phyloP scores from a whole-genome alignment of 768 basidiomycete species.

The Mycena vulgaris region DNA sequence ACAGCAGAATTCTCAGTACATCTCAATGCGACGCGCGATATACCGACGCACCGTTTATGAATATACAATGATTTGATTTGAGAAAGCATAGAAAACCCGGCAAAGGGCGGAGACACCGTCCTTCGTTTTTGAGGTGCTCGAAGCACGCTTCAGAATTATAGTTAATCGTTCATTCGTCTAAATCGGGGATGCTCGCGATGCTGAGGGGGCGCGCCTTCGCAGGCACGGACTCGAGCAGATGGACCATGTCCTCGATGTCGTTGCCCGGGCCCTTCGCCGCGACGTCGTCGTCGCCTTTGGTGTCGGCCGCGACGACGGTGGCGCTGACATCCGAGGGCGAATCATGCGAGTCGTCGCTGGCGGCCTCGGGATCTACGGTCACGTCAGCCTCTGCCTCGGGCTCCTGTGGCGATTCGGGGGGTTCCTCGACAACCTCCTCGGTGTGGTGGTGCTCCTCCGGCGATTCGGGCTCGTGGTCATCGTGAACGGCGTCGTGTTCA shows the following conservation, averaged over 20 bases:
- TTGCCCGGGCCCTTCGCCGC: conserved; percentile 43
- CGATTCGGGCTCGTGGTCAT: conserved; percentile 42
- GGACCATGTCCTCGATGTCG: conserved; percentile 78
- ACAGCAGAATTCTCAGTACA: not conserved
- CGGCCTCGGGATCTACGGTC: conserved; percentile 25
- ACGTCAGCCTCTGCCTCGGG: conserved; percentile 37
- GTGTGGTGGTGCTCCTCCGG: conserved; percentile 37
- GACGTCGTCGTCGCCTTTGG: conserved; percentile 38
- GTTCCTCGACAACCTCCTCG: conserved; percentile 35
- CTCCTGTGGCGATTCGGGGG: conserved; percentile 45
- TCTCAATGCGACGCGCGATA: not conserved
- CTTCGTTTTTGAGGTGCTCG: conserved; percentile 21
- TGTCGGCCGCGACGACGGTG: conserved; percentile 37
- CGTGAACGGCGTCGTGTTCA: conserved; percentile 30
- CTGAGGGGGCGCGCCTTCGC: conserved; percentile 59
- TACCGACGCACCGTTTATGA: conserved; percentile 33
- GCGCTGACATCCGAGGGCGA: conserved; percentile 31
- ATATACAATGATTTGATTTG: conserved; percentile 33
- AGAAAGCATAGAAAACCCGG: conserved; percentile 20
- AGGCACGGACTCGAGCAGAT: conserved; percentile 67
- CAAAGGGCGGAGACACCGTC: conserved; percentile 7
- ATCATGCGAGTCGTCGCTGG: conserved; percentile 34
- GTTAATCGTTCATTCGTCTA: conserved; percentile 33
- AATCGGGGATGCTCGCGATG: conserved; percentile 66
- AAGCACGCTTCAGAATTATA: not conserved